Evolutionary conservation across 2,329 filamentous ascomycete genomes (phyloP).

Genomic region (Diaporthe batatas): DNA sequence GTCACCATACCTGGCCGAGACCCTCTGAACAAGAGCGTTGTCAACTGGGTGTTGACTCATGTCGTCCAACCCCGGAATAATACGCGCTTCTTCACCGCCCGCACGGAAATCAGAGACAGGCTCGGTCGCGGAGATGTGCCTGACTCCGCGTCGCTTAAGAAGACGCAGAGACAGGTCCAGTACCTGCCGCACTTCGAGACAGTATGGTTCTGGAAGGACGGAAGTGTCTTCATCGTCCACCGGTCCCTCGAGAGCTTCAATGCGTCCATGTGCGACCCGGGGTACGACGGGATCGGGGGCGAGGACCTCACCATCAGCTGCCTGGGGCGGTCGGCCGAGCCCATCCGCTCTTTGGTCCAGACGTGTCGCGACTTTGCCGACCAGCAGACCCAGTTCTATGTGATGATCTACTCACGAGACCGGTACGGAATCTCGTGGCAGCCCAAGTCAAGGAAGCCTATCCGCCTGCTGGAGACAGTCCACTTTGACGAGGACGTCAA

Average conservation of each 20-base stretch:
- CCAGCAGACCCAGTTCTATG: conserved; percentile 62
- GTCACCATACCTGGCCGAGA: conserved; percentile 59
- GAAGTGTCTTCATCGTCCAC: conserved; percentile 60
- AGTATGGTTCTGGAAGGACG: conserved; percentile 64
- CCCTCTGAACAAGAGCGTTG: conserved; percentile 59
- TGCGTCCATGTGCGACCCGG: conserved; percentile 55
- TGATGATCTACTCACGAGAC: conserved; percentile 62
- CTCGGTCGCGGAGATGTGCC: conserved; percentile 52
- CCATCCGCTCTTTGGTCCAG: conserved; percentile 61
- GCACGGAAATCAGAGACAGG: conserved; percentile 54
- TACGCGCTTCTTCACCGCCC: conserved; percentile 58
- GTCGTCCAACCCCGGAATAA: conserved; percentile 53
- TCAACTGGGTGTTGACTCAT: conserved; percentile 60
- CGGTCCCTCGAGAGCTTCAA: conserved; percentile 57
- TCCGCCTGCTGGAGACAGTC: conserved; percentile 64
- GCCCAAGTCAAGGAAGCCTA: conserved; percentile 62
- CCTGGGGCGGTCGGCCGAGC: conserved; percentile 63
- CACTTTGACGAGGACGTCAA: conserved; percentile 63
- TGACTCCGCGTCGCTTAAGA: conserved; percentile 54
- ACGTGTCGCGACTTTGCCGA: conserved; percentile 63
- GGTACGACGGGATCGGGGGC: conserved; percentile 60
- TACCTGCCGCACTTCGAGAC: conserved; percentile 61
- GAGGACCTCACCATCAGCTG: conserved; percentile 63
- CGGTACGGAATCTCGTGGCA: conserved; percentile 63
- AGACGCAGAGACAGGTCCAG: conserved; percentile 56